Base-by-base conservation (phyloP, 306 rosid genomes). In the Glycine latifolia region DNA sequence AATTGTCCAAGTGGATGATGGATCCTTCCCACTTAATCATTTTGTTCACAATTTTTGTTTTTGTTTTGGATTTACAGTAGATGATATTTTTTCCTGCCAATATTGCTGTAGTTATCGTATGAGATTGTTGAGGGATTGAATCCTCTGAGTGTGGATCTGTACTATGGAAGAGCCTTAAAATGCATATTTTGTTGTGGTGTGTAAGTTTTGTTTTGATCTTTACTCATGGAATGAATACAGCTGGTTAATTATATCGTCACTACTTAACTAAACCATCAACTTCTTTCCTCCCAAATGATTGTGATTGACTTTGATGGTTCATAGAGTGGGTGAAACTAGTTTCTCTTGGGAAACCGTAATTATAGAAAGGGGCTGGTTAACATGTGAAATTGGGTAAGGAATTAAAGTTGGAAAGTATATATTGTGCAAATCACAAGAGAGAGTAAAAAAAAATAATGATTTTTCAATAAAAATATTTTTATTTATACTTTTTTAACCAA, bases 1-100 rank as follows among this genome's bases (percentile, higher is more conserved):
- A 54, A 70, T 44, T 65, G 58, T 61, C 47, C 0, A 63, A 81
- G 58, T 76, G 79, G 79, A 71, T 79, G 79, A 71, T 79, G 78
- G 71, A 71, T 16, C 55, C 61, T 53, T 58, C 56, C 31, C 46
- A 15, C 75, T 44, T 26, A 56, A 50, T 55, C 63, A 71, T 65
- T 50, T 75, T 31, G 31, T 60, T 52, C 61, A 41, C 39, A 15
- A 9, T 15, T 7, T 47, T 48, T 2, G 5, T 47, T 48, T 43
- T 39, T 53, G 14, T 20, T 33, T 44, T 75, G 59, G 16, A 16
- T 33, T 68, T 59, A 20, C 14, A 4, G 31, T 52, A 12, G 73
- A 58, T 49, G 67, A 39, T 75, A 17, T 13, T 59, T 46, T 78
- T 67, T 55, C 71, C 63, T 58, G 71, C 76, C 69, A 43, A 41